Percentiles rank a stretch among this genome's conserved stretches.
phyloP scores from a whole-genome alignment of 1,284 basidiomycete species.

The Cryptococcus deneoformans region DNA sequence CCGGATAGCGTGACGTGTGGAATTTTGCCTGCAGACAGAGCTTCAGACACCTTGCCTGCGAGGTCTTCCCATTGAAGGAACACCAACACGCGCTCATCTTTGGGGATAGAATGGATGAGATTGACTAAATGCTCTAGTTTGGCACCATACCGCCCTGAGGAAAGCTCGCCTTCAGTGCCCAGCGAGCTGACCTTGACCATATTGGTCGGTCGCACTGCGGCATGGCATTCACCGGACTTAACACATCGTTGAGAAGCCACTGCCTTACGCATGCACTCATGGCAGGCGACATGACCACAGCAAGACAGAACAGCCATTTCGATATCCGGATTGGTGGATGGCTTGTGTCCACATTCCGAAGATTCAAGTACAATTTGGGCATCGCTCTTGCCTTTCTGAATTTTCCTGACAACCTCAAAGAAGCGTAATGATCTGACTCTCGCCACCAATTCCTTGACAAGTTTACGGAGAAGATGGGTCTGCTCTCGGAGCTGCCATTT shows the following conservation, averaged over 20 bases:
- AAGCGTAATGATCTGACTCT: constrained; percentile 84
- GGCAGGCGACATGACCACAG: constrained; percentile 83
- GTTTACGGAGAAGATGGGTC: constrained; percentile 74
- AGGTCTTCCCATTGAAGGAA: constrained; percentile 95
- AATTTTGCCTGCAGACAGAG: constrained; percentile 68
- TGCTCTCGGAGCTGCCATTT: constrained; percentile 82
- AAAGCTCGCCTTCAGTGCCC: constrained; percentile 75
- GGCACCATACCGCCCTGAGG: constrained; percentile 76
- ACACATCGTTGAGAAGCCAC: constrained; percentile 80
- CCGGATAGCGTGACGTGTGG: constrained; percentile 79
- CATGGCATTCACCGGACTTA: constrained; percentile 64
- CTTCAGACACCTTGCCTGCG: constrained; percentile 83
- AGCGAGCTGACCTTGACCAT: constrained; percentile 77
- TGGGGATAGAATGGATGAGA: constrained; percentile 74
- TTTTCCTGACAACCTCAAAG: constrained; percentile 82
- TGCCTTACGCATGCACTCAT: constrained; percentile 64
- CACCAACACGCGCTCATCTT: constrained; percentile 76
- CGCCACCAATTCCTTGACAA: constrained; percentile 83
- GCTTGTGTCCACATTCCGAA: constrained; percentile 45
- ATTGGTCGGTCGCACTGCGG: constrained; percentile 71
- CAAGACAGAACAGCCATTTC: constrained; percentile 82
- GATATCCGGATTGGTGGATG: constrained; percentile 55
- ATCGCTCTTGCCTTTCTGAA: constrained; percentile 70
- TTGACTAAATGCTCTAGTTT: constrained; percentile 83
- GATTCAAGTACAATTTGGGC: constrained; percentile 23